Percentiles rank a stretch among this genome's conserved stretches.
Conservation (phyloP, 2,329 filamentous ascomycete species). For the Ilyonectria destructans region DNA sequence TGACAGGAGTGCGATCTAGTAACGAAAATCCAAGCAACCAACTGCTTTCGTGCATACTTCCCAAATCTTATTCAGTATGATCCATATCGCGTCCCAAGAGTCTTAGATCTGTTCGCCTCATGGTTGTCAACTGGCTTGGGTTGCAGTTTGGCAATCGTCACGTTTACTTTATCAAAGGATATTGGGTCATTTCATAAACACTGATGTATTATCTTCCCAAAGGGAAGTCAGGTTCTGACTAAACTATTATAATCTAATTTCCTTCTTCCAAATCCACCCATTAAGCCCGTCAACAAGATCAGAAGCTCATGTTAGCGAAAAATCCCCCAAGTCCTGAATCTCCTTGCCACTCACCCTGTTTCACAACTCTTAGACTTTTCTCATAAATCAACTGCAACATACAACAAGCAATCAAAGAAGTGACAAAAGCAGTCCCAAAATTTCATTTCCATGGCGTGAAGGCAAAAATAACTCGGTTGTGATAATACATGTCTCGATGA, state of each 20-base stretch:
- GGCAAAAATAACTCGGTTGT: constrained; percentile 32
- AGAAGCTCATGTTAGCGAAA: background rate
- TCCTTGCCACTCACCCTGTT: too few species aligned
- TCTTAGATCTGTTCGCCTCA: too few species aligned
- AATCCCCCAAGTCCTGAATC: background rate
- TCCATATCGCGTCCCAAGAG: too few species aligned
- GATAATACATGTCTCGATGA: constrained; percentile 48
- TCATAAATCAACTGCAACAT: background rate
- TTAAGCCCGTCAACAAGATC: background rate
- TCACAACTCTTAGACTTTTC: background rate
- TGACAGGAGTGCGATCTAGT: too few species aligned
- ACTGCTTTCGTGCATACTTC: too few species aligned
- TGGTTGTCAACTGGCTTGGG: too few species aligned
- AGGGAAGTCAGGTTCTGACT: background rate
- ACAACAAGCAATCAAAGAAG: constrained; percentile 14
- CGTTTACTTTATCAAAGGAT: too few species aligned
- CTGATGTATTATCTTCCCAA: constrained; percentile 2
- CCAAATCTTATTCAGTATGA: too few species aligned
- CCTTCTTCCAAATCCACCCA: background rate
- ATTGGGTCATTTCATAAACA: background rate
- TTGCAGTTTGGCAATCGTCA: too few species aligned
- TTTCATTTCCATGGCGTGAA: constrained; percentile 34
- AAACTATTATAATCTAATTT: background rate
- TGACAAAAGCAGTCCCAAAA: constrained; percentile 38
- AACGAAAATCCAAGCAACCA: too few species aligned